Conservation (phyloP, 306 rosid species). For the Abrus pulchellus region DNA sequence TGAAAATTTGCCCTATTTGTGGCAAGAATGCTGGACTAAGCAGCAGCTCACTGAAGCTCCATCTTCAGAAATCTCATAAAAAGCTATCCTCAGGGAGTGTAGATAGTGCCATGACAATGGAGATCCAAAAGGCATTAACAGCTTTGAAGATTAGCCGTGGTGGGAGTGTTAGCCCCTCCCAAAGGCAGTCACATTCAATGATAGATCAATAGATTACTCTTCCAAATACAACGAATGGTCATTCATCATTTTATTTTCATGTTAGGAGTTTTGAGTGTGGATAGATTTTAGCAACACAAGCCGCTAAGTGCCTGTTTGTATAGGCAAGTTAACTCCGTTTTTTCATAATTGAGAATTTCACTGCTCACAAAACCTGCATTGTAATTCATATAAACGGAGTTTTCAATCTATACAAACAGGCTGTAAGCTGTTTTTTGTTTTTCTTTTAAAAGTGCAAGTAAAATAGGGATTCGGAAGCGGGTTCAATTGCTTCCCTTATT, state of each 20-base stretch:
- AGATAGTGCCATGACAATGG: constrained; percentile 97
- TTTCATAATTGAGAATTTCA: too few relatives aligned
- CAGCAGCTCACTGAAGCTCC: constrained; percentile 91
- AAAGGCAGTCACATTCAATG: constrained; percentile 60
- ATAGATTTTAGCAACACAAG: too few relatives aligned
- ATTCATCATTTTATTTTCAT: constrained; percentile 2
- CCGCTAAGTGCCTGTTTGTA: too few relatives aligned
- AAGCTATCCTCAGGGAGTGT: constrained; percentile 93
- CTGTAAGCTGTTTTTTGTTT: neutral
- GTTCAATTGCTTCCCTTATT: neutral
- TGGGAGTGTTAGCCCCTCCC: constrained; percentile 75
- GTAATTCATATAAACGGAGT: too few relatives aligned
- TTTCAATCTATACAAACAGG: too few relatives aligned
- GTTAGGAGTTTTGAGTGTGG: neutral
- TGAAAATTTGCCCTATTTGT: constrained; percentile 89
- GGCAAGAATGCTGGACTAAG: constrained; percentile 90
- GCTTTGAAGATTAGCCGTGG: constrained; percentile 70
- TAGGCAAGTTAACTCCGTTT: too few relatives aligned
- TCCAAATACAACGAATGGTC: neutral
- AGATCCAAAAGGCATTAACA: constrained; percentile 78
- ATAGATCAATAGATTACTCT: constrained; percentile 49
- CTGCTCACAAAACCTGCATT: too few relatives aligned
- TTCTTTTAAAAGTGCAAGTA: neutral
- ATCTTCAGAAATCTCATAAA: constrained; percentile 89
- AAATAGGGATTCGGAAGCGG: neutral